Conservation (phyloP, 228 moss, liverwort and hornwort species). For the Sphagnum magellanicum region DNA sequence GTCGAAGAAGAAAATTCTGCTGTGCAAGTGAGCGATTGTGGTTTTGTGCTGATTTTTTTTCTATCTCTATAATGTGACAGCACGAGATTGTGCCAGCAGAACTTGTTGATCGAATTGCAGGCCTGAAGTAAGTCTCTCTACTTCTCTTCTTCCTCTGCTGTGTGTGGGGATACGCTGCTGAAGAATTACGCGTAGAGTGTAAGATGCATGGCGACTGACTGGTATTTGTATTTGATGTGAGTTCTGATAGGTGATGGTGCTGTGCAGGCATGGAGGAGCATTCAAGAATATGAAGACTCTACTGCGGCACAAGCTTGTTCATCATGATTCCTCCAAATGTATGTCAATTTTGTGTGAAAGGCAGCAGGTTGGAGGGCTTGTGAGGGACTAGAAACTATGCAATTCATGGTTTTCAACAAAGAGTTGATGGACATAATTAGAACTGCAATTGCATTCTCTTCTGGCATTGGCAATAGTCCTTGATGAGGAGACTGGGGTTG, state of each 20-base stretch:
- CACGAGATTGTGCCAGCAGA: constrained; percentile 98
- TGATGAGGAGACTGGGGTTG: no score
- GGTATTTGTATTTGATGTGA: neutral
- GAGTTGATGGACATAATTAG: neutral
- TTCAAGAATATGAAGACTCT: constrained; percentile 97
- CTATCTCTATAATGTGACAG: constrained; percentile 20
- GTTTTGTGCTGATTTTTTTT: neutral
- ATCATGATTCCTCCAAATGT: constrained; percentile 98
- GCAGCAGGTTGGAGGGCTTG: neutral
- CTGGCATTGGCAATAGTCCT: no score
- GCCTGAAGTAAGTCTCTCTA: constrained; percentile 49
- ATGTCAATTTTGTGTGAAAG: constrained; percentile 9
- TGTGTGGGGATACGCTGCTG: neutral
- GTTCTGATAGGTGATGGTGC: neutral
- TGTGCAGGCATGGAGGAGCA: constrained; percentile 85
- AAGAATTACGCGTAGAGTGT: no score
- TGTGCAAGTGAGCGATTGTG: neutral
- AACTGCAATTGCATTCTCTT: neutral
- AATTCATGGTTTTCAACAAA: no score
- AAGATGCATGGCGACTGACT: neutral
- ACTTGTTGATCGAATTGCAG: constrained; percentile 96
- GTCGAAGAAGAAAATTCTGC: neutral
- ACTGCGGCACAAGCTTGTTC: constrained; percentile 83
- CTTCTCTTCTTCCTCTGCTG: neutral
- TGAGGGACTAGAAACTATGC: no score